These are phyloP conservation scores for Aspergillus ruber DNA, from an alignment of 2,329 filamentous ascomycete genomes.

Conservation along the genomic window DNA sequence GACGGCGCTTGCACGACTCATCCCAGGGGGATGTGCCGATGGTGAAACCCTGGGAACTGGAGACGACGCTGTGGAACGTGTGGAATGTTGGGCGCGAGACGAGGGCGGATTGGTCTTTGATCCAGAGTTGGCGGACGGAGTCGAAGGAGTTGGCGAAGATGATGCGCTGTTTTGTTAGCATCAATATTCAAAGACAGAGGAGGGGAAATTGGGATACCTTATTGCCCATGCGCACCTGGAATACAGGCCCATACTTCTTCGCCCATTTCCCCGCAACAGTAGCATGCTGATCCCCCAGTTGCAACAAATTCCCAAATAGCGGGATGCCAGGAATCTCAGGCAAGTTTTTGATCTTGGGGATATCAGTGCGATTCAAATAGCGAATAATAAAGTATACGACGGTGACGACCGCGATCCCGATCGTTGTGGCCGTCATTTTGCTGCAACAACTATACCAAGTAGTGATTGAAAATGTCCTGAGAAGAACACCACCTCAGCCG, in stretches of 20 bases:
- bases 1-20: constrained; percentile 67
- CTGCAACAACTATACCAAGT: too few species aligned
- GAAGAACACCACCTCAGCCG: background rate
- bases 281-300: constrained; percentile 51
- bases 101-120: constrained; percentile 69
- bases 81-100: constrained; percentile 73
- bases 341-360: constrained; percentile 51
- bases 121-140: constrained; percentile 65
- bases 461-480: background rate
- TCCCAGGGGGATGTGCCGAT: constrained; percentile 82
- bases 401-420: constrained; percentile 16
- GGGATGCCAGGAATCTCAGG: constrained; percentile 54
- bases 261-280: constrained; percentile 48
- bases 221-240: constrained; percentile 35
- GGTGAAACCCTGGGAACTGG: constrained; percentile 69
- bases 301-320: constrained; percentile 53
- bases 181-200: background rate
- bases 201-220: constrained; percentile 1
- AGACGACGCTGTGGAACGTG: constrained; percentile 75
- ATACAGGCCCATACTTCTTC: constrained; percentile 53
- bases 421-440: constrained; percentile 1
- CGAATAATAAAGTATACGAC: constrained; percentile 26
- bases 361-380: constrained; percentile 42
- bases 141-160: constrained; percentile 75
- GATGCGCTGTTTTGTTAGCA: constrained; percentile 48